Conservation (phyloP, 2,329 filamentous ascomycete genomes). For the Scorias spongiosa region DNA sequence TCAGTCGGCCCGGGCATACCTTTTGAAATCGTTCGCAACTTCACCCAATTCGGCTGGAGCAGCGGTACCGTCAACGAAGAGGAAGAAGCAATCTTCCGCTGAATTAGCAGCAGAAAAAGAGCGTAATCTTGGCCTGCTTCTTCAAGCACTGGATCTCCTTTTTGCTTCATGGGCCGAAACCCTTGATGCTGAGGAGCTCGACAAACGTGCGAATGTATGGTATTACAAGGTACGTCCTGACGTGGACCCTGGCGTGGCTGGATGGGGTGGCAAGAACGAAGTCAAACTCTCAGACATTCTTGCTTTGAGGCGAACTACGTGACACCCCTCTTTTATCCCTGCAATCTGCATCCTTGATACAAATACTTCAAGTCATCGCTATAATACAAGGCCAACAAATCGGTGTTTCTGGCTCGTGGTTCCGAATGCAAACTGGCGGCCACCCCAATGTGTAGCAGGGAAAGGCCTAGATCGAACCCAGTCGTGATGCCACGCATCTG, state of each 20-base stretch:
- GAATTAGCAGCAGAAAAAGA: slow-evolving; percentile 46
- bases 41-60: slow-evolving; percentile 18
- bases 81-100: slow-evolving; percentile 40
- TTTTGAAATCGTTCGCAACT: slow-evolving; percentile 43
- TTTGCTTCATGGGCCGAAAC: slow-evolving; percentile 60
- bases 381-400: too few species aligned
- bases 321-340: not conserved
- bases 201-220: slow-evolving; percentile 67
- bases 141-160: slow-evolving; percentile 56
- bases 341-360: too few species aligned
- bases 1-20: slow-evolving; percentile 47
- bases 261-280: slow-evolving; percentile 70
- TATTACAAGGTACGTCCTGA: slow-evolving; percentile 64
- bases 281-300: slow-evolving; percentile 54
- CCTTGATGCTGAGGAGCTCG: slow-evolving; percentile 50
- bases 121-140: slow-evolving; percentile 51
- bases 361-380: too few species aligned
- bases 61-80: slow-evolving; percentile 9
- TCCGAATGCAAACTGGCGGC: too few species aligned
- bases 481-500: too few species aligned
- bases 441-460: too few species aligned
- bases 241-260: slow-evolving; percentile 55
- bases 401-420: too few species aligned
- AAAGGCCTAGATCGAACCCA: too few species aligned
- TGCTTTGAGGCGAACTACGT: slow-evolving; percentile 33